Conservation (phyloP, 148 eudicot species). For the Rhododendron simsii region DNA sequence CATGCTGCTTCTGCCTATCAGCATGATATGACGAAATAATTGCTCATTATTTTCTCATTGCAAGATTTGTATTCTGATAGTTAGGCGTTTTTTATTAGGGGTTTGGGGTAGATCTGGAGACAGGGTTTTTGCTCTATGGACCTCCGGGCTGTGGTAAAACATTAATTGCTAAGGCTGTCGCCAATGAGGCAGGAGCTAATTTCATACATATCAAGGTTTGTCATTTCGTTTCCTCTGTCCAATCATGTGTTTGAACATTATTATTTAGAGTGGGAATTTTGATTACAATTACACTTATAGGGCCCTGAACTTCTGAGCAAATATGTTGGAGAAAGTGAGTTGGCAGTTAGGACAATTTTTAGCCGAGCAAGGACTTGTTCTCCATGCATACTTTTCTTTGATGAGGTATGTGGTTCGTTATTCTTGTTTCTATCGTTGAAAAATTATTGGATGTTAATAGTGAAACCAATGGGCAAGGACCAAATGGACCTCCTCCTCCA, state of each 20-base stretch:
- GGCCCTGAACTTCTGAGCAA: slow-evolving; percentile 88
- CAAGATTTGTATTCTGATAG: not conserved
- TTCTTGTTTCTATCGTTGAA: not conserved
- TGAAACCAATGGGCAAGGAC: not conserved
- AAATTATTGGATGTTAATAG: not conserved
- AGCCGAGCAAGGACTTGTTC: slow-evolving; percentile 85
- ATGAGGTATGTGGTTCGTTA: slow-evolving; percentile 50
- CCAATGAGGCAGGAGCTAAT: slow-evolving; percentile 86
- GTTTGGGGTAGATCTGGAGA: slow-evolving; percentile 56
- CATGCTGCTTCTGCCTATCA: not conserved
- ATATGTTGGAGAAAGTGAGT: slow-evolving; percentile 91
- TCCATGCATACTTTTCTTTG: slow-evolving; percentile 93
- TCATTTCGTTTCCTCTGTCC: not conserved
- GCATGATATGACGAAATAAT: not conserved
- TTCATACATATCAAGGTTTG: slow-evolving; percentile 87
- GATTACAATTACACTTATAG: slow-evolving; percentile 23
- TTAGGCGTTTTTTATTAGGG: slow-evolving; percentile 28
- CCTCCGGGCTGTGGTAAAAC: slow-evolving; percentile 98
- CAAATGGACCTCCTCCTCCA: not conserved
- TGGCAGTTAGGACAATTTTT: slow-evolving; percentile 69
- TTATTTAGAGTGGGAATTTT: not conserved
- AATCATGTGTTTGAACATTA: not conserved
- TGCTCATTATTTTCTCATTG: not conserved
- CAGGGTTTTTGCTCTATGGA: slow-evolving; percentile 86
- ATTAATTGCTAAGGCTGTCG: slow-evolving; percentile 92